Evolutionary conservation across 2,329 filamentous ascomycete genomes (phyloP).

Genomic region (Clathrospora elynae): DNA sequence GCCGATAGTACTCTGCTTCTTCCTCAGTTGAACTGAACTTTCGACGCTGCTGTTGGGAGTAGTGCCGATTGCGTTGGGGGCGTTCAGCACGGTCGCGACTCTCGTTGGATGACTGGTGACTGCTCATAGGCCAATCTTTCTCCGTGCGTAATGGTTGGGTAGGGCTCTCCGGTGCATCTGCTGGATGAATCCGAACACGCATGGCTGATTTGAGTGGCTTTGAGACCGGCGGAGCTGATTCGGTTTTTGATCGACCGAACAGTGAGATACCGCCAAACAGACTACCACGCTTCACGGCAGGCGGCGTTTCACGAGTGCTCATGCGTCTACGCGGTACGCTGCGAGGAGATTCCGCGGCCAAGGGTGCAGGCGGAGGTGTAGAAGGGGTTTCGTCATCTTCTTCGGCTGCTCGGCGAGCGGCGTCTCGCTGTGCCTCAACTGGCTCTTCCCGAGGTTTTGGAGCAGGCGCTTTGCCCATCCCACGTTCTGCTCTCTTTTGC

Average conservation of each 20-base stretch:
- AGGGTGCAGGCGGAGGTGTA: slow-evolving; percentile 21
- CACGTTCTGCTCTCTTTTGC: slow-evolving; percentile 34
- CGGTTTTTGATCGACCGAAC: slow-evolving; percentile 42
- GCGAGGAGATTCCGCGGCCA: slow-evolving; percentile 29
- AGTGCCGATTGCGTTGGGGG: slow-evolving; percentile 37
- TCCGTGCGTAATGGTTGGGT: slow-evolving; percentile 27
- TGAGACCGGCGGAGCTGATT: slow-evolving; percentile 29
- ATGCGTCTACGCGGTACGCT: slow-evolving; percentile 31
- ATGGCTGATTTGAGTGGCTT: slow-evolving; percentile 31
- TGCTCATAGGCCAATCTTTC: slow-evolving; percentile 31
- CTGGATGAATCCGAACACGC: slow-evolving; percentile 34
- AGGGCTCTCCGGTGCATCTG: slow-evolving; percentile 22
- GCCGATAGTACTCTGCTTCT: slow-evolving; percentile 40
- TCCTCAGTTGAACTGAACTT: slow-evolving; percentile 38
- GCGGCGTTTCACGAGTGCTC: slow-evolving; percentile 35
- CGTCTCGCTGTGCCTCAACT: slow-evolving; percentile 27
- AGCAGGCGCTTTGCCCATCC: slow-evolving; percentile 28
- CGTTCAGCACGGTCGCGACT: slow-evolving; percentile 40
- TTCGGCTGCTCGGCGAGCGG: slow-evolving; percentile 29
- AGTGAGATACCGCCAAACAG: slow-evolving; percentile 41
- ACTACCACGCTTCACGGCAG: slow-evolving; percentile 34
- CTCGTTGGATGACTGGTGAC: slow-evolving; percentile 41
- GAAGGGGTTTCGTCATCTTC: slow-evolving; percentile 17
- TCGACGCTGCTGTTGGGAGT: slow-evolving; percentile 33
- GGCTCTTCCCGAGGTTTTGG: slow-evolving; percentile 21